These are phyloP conservation scores for Aegle marmelos DNA, from an alignment of 345 rosid genomes.

Conservation along the genomic window DNA sequence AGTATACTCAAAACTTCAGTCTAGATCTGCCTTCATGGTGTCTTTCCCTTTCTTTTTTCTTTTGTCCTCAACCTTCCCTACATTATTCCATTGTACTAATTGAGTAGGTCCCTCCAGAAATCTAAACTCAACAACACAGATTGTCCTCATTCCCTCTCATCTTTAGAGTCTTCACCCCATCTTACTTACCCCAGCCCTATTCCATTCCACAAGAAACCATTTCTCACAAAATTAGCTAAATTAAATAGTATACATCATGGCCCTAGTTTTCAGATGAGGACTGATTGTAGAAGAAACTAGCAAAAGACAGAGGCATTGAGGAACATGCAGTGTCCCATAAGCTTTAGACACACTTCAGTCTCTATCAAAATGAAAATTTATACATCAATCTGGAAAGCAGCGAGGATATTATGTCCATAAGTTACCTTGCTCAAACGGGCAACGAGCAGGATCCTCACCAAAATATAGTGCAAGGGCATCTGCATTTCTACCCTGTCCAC, in stretches of 20 bases:
- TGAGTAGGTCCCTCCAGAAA: not conserved
- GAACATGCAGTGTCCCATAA: not conserved
- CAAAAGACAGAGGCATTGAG: not conserved
- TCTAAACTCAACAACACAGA: not conserved
- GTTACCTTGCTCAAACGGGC: constrained; percentile 98
- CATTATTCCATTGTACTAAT: not conserved
- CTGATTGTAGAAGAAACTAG: not conserved
- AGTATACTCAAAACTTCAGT: constrained; percentile 1
- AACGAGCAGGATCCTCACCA: constrained; percentile 95
- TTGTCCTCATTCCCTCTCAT: not conserved
- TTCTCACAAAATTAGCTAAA: not conserved
- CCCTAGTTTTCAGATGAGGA: not conserved
- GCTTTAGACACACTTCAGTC: not conserved
- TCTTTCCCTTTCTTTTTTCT: not conserved
- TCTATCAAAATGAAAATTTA: not conserved
- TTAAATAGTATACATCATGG: not conserved
- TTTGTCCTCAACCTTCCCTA: not conserved
- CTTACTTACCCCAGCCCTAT: not conserved
- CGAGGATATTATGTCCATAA: constrained; percentile 3
- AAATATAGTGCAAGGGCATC: constrained; percentile 94
- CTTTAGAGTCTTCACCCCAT: not conserved
- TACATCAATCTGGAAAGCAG: not conserved
- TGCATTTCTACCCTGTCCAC: constrained; percentile 91
- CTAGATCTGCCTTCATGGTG: not conserved
- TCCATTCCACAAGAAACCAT: not conserved